These are phyloP conservation scores for Trametes cubensis DNA, from an alignment of 768 basidiomycete species.

Conservation along the genomic window DNA sequence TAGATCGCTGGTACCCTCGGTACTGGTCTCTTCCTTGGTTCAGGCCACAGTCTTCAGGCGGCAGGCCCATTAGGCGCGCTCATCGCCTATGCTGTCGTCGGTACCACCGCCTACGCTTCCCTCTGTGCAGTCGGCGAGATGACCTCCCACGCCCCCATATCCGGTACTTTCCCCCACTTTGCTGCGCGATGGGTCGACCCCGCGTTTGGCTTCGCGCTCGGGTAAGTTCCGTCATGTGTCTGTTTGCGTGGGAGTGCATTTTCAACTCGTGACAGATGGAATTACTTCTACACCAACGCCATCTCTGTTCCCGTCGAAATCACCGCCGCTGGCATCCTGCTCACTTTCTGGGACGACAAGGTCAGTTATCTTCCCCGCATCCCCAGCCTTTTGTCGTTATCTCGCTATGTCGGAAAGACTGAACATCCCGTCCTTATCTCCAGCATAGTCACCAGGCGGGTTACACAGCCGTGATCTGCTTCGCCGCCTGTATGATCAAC, in stretches of 20 bases:
- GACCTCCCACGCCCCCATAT: constrained; percentile 79
- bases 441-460: constrained; percentile 53
- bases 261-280: constrained; percentile 27
- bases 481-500: constrained; percentile 63
- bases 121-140: constrained; percentile 75
- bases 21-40: constrained; percentile 74
- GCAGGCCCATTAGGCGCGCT: constrained; percentile 72
- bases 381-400: neutral
- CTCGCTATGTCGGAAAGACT: neutral
- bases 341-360: constrained; percentile 72
- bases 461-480: constrained; percentile 61
- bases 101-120: constrained; percentile 67
- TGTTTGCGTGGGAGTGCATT: neutral
- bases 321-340: constrained; percentile 67
- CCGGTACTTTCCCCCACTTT: constrained; percentile 78
- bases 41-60: constrained; percentile 57
- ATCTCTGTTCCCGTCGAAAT: constrained; percentile 76
- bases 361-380: constrained; percentile 37
- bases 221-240: constrained; percentile 21
- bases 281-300: constrained; percentile 45
- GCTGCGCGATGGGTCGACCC: constrained; percentile 45
- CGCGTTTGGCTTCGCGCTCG: constrained; percentile 40
- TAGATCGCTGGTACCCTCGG: constrained; percentile 78
- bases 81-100: constrained; percentile 64
- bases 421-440: neutral